Percentiles rank a stretch among this genome's conserved stretches.
These are phyloP conservation scores for Kalaharituber pfeilii DNA, from an alignment of 2,329 filamentous ascomycete genomes.

Conservation along the genomic window DNA sequence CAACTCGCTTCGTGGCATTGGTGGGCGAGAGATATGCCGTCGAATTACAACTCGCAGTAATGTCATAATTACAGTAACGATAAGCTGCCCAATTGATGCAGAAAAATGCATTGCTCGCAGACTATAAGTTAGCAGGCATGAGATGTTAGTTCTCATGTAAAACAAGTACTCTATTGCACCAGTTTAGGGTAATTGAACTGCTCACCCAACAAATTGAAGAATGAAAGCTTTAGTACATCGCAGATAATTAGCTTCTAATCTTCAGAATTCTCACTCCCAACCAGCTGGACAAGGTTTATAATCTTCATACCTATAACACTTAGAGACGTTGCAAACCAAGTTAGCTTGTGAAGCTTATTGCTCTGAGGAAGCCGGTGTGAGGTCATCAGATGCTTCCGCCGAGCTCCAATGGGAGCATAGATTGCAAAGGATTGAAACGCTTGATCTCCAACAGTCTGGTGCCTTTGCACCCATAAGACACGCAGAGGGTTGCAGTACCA, in stretches of 20 bases:
- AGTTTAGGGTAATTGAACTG: not conserved
- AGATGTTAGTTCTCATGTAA: not conserved
- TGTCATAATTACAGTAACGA: conserved; percentile 4
- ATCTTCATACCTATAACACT: no score
- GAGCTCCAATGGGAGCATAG: not conserved
- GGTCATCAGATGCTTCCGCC: not conserved
- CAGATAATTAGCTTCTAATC: not conserved
- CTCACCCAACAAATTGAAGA: conserved; percentile 1
- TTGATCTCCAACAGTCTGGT: not conserved
- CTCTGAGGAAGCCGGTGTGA: not conserved
- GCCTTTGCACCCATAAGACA: conserved; percentile 18
- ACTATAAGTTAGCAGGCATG: not conserved
- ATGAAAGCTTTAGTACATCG: not conserved
- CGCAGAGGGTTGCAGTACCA: not conserved
- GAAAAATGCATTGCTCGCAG: conserved; percentile 16
- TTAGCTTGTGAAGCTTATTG: no score
- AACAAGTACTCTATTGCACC: not conserved
- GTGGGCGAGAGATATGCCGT: not conserved
- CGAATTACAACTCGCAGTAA: not conserved
- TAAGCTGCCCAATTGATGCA: conserved; percentile 8
- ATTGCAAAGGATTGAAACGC: not conserved
- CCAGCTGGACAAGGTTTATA: no score
- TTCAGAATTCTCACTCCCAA: not conserved
- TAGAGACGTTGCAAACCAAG: no score
- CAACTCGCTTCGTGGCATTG: not conserved